Evolutionary conservation across 352 stramenopile species (phyloP).

Genomic region (Globisporangium nagaii): DNA sequence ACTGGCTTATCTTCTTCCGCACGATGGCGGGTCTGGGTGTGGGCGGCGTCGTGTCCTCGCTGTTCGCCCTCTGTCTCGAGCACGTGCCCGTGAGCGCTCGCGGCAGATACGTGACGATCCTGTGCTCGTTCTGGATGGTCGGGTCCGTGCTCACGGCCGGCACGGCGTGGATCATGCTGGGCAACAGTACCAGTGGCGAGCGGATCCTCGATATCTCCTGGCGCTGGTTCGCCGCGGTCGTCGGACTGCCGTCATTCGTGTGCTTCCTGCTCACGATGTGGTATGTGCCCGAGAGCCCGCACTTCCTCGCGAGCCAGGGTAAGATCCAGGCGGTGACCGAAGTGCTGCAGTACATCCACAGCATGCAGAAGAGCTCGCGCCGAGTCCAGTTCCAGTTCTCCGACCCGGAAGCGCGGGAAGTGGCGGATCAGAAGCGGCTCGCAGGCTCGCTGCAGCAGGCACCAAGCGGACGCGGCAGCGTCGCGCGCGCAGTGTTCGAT

Average conservation of each 20-base stretch:
- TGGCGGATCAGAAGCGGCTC: background rate
- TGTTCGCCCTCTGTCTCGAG: conserved; percentile 86
- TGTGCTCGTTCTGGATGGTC: conserved; percentile 91
- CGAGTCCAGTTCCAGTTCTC: conserved; percentile 69
- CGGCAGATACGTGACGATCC: conserved; percentile 77
- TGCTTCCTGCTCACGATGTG: conserved; percentile 57
- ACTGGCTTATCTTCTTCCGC: conserved; percentile 76
- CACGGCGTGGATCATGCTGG: conserved; percentile 83
- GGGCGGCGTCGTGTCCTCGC: conserved; percentile 77
- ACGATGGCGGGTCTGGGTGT: conserved; percentile 65
- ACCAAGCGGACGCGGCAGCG: conserved; percentile 27
- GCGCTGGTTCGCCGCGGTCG: conserved; percentile 76
- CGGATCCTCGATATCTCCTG: conserved; percentile 73
- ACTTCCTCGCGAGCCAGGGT: conserved; percentile 68
- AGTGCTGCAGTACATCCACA: conserved; percentile 65
- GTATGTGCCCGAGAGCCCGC: conserved; percentile 81
- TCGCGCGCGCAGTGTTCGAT: conserved; percentile 63
- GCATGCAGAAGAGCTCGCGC: conserved; percentile 32
- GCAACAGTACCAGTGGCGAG: conserved; percentile 48
- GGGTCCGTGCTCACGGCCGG: conserved; percentile 76
- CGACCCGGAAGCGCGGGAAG: conserved; percentile 24
- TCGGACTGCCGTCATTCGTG: conserved; percentile 64
- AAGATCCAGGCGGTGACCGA: conserved; percentile 39
- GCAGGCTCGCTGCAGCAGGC: background rate
- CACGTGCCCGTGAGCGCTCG: conserved; percentile 65